Percentiles rank a stretch among this genome's conserved stretches.
Evolutionary conservation across 208 protist genomes (phyloP).

Genomic region (Acanthamoeba rhysodes): DNA sequence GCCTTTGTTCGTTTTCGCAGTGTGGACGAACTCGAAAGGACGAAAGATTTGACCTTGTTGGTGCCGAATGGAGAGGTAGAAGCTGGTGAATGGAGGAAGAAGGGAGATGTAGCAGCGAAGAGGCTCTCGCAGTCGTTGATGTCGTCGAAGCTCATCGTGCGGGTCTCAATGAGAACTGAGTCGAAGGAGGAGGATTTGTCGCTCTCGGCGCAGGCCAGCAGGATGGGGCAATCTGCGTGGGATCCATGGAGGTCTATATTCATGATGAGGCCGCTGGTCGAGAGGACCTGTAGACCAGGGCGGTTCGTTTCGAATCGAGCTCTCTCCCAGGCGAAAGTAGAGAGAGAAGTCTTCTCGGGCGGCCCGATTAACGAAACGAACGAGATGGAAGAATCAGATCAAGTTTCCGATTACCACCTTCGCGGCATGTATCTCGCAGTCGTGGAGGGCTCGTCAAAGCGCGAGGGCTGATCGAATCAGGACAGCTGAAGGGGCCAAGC

Average conservation of each 20-base stretch:
- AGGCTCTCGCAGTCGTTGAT: neutral
- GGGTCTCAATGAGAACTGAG: conserved; percentile 39
- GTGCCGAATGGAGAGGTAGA: neutral
- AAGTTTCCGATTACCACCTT: conserved; percentile 27
- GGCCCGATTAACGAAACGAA: conserved; percentile 55
- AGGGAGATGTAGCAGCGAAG: neutral
- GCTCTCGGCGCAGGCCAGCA: conserved; percentile 20
- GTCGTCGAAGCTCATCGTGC: conserved; percentile 70
- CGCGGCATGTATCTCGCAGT: neutral
- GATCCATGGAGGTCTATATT: conserved; percentile 57
- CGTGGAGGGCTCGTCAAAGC: neutral
- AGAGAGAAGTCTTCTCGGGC: conserved; percentile 12
- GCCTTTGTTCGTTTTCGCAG: neutral
- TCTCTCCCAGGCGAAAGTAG: neutral
- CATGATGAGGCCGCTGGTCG: neutral
- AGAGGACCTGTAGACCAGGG: neutral
- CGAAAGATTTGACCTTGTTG: neutral
- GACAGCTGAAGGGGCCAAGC: too few species aligned
- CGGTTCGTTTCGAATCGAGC: conserved; percentile 31
- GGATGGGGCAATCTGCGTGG: conserved; percentile 7
- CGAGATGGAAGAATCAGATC: conserved; percentile 36
- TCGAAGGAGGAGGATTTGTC: neutral
- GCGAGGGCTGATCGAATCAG: too few species aligned
- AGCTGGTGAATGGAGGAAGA: neutral
- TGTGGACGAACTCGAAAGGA: neutral